Evolutionary conservation across 495 filamentous ascomycete species (phyloP), one percentile per base, ranked within the genome.

Genomic region (Pseudotulostoma volvatum): DNA sequence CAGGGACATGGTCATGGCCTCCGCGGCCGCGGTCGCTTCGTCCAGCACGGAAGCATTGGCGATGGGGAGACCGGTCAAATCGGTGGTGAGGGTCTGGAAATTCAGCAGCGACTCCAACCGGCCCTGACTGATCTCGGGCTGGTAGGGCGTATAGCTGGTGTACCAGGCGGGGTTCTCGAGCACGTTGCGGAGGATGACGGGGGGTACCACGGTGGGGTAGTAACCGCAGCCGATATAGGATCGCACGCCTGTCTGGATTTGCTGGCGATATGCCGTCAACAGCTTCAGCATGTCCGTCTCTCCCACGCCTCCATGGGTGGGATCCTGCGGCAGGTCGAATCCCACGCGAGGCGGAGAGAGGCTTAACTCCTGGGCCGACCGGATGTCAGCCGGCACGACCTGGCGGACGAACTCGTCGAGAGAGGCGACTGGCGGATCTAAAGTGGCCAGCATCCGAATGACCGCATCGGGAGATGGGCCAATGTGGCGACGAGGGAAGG

Each of bases 111-210:
- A 93, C 65, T 96, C 92, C 45, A 93, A 60, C 31, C 84, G 80
- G 21, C 81, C 90, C 59, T 97, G 90, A 51, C 84, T 93, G 65
- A 97, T 96, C 61, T 97, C 90, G 2, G 90, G 87, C 56, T 97
- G 90, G 57, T 97, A 97, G 18, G 90, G 90, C 0, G 90, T 96
- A 54, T 97, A 97, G 55, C 87, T 95, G 31, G 90, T 97, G 59
- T 97, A 97, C 90, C 90, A 97, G 11, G 78, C 92, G 1, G 90
- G 90, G 49, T 76, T 84, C 67, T 97, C 88, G 20, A 97, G 64
- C 7, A 96, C 70, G 55, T 97, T 97, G 49, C 90, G 71, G 60
- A 92, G 83, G 53, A 97, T 94, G 21, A 96, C 90, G 38, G 84
- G 79, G 13, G 90, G 90, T 1, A 84, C 79, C 46, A 76, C 71